Base-by-base conservation (phyloP, 73 alveolate species). In the Urostyla sp. region DNA sequence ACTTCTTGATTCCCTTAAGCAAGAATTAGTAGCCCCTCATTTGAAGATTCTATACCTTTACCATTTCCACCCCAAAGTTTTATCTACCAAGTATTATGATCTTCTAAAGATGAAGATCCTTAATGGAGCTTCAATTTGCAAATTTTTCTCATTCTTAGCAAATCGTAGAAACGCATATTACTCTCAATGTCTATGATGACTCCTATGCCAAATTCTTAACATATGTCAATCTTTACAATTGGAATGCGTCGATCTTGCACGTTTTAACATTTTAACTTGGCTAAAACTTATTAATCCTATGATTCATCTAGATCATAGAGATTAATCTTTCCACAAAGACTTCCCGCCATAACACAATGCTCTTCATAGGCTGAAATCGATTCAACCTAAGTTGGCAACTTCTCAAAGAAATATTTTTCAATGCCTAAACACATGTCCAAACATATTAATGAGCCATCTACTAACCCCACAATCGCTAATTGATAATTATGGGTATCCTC, bases 101-200 rank as follows among this genome's bases (percentile, higher is more conserved):
- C 45, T 75, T 44, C 66, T 77, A 2, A 52, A 30, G 72, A 27
- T 69, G 46, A 43, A 21, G 1, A 84, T 31, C 15, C 73, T 30
- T 16, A 84, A 36, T 36, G 73, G 50, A 37, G 77, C 86, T 24
- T n/a, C n/a, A n/a, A n/a, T n/a, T n/a, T n/a, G n/a, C n/a, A n/a
- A n/a, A 84, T 84, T 79, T 84, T 84, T 35, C 63, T 56, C 52
- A 38, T 58, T 60, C 92, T 55, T 43, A 69, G 30, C 44, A 84
- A 27, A 61, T 84, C 92, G 56, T 84, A 84, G 31, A 84, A 72
- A 27, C 92, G 56, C 50, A 58, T 23, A 60, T 84, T 84, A 1
- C 87, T 80, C 27, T 55, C 78, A 0, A 74, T 31, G 38, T 84
- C 92, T 5, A 84, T 72, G 0, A 77, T 78, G 15, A 75, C 50